Conservation (phyloP, 1,139 yeast species). For the Yarrowia galli region DNA sequence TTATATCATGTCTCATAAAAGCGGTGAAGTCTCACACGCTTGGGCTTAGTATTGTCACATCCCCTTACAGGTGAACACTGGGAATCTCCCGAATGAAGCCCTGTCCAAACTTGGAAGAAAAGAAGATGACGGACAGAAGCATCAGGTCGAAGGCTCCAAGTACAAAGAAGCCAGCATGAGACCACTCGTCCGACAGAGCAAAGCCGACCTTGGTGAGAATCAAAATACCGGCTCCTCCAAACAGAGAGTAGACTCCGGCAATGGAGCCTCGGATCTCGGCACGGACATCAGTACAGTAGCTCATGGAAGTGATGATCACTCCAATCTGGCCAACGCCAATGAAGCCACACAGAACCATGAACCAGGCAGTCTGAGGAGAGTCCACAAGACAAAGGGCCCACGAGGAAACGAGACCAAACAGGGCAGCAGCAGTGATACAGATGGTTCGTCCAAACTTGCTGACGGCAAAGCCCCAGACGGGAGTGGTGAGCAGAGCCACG, state of each 20-base stretch:
- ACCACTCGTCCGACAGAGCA: slow-evolving; percentile 62
- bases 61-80: slow-evolving; percentile 13
- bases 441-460: slow-evolving; percentile 59
- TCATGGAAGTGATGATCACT: slow-evolving; percentile 61
- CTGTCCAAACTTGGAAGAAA: slow-evolving; percentile 25
- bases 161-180: slow-evolving; percentile 65
- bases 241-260: slow-evolving; percentile 70
- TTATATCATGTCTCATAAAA: slow-evolving; percentile 29
- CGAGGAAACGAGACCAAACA: slow-evolving; percentile 53
- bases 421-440: slow-evolving; percentile 51
- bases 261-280: slow-evolving; percentile 64
- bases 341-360: slow-evolving; percentile 44
- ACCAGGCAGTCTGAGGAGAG: slow-evolving; percentile 53
- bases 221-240: slow-evolving; percentile 75
- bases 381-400: slow-evolving; percentile 50
- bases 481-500: slow-evolving; percentile 64
- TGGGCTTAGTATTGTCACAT: not conserved
- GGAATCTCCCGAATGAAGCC: slow-evolving; percentile 29
- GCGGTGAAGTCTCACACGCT: not conserved
- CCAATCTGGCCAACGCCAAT: slow-evolving; percentile 65
- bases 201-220: slow-evolving; percentile 69
- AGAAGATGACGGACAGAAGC: slow-evolving; percentile 27
- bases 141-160: slow-evolving; percentile 54
- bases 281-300: slow-evolving; percentile 55
- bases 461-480: slow-evolving; percentile 65